A percentile compares a stretch with the other conserved stretches of the same genome.
These are phyloP conservation scores for Linum usitatissimum DNA, from an alignment of 345 rosid species.

Conservation along the genomic window DNA sequence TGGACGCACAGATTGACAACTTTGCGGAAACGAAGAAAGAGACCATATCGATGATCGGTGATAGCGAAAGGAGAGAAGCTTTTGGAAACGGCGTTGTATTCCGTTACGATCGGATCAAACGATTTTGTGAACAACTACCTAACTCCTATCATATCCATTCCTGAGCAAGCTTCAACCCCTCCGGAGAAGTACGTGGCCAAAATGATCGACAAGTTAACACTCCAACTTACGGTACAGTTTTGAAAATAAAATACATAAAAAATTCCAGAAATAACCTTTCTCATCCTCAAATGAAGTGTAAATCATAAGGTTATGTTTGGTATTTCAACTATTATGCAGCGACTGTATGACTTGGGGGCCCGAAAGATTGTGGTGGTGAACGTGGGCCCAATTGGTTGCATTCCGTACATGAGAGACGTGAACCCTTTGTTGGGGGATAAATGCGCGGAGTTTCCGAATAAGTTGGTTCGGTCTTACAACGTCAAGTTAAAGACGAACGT, in stretches of 20 bases:
- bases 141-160: slow-evolving; percentile 38
- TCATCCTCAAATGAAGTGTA: too few species aligned
- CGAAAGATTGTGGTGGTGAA: slow-evolving; percentile 51
- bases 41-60: slow-evolving; percentile 33
- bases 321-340: slow-evolving; percentile 24
- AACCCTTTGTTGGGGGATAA: slow-evolving; percentile 31
- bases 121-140: slow-evolving; percentile 71
- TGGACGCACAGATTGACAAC: slow-evolving; percentile 51
- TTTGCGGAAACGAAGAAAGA: slow-evolving; percentile 42
- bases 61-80: slow-evolving; percentile 29
- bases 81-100: slow-evolving; percentile 31
- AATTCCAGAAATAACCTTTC: too few species aligned
- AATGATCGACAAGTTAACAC: slow-evolving; percentile 45
- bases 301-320: too few species aligned
- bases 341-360: slow-evolving; percentile 52
- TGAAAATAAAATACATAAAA: neutral
- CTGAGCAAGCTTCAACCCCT: slow-evolving; percentile 31
- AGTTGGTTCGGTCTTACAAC: slow-evolving; percentile 54
- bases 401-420: slow-evolving; percentile 54
- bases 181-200: slow-evolving; percentile 38
- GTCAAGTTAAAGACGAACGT: slow-evolving; percentile 30
- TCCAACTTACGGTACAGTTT: slow-evolving; percentile 44
- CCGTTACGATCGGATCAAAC: slow-evolving; percentile 60
- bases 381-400: slow-evolving; percentile 79
- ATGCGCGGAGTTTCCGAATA: slow-evolving; percentile 44